Evolutionary conservation across 805 yeast species (phyloP).

Genomic region (Suhomyces tanzawaensis): DNA sequence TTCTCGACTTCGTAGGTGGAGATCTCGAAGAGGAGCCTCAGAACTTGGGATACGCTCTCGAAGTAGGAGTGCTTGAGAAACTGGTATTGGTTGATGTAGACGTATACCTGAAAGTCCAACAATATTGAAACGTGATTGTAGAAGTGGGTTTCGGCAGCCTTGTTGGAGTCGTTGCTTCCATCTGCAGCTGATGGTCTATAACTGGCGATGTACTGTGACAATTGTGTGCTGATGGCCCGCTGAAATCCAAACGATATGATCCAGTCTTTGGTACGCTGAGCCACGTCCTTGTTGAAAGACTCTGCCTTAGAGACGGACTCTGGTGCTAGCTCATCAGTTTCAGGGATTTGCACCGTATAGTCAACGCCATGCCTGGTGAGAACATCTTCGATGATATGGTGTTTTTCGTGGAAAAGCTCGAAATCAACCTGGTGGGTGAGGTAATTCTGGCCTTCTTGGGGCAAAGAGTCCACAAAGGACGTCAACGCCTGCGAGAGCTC

Average conservation of each 20-base stretch:
- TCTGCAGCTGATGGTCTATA: background rate
- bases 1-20: slow-evolving; percentile 19
- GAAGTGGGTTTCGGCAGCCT: slow-evolving; percentile 4
- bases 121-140: slow-evolving; percentile 19
- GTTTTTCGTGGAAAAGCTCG: background rate
- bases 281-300: slow-evolving; percentile 23
- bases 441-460: background rate
- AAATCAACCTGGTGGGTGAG: background rate
- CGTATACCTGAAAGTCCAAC: slow-evolving; percentile 26
- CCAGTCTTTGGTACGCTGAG: slow-evolving; percentile 19
- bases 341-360: slow-evolving; percentile 6
- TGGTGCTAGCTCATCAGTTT: background rate
- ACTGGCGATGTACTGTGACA: background rate
- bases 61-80: slow-evolving; percentile 25
- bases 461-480: background rate
- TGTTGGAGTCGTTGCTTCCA: background rate
- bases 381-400: slow-evolving; percentile 1
- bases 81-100: slow-evolving; percentile 14
- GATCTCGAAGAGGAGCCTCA: slow-evolving; percentile 21
- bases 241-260: slow-evolving; percentile 23
- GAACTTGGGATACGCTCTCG: slow-evolving; percentile 21
- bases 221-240: slow-evolving; percentile 10
- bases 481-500: slow-evolving; percentile 2
- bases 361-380: background rate
- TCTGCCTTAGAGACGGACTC: slow-evolving; percentile 13